Percentiles rank a stretch among this genome's conserved stretches.
These are phyloP conservation scores for Saccharomyces hybrid DNA, from an alignment of 1,139 yeast species.

Conservation along the genomic window DNA sequence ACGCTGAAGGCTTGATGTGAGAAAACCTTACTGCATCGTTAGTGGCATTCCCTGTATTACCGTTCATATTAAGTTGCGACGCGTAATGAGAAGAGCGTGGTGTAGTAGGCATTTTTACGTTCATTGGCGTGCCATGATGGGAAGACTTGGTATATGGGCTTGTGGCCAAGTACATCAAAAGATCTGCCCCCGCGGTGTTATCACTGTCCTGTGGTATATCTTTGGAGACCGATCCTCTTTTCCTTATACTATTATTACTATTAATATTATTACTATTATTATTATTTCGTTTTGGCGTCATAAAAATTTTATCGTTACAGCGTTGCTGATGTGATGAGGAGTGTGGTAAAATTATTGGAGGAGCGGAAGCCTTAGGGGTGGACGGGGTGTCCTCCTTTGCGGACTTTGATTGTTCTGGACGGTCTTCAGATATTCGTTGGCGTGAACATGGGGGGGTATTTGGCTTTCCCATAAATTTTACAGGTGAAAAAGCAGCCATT, in stretches of 20 bases:
- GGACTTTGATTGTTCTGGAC: background rate
- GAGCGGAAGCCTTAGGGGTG: constrained; percentile 3
- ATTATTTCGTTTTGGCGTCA: constrained; percentile 10
- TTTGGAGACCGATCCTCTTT: background rate
- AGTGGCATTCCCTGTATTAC: background rate
- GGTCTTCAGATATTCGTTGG: constrained; percentile 6
- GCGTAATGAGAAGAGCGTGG: constrained; percentile 17
- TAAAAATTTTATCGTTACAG: constrained; percentile 1
- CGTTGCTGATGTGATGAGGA: background rate
- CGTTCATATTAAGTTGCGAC: constrained; percentile 8
- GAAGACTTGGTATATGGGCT: constrained; percentile 27
- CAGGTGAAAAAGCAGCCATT: background rate
- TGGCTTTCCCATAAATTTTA: constrained; percentile 1
- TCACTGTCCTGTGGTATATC: constrained; percentile 2
- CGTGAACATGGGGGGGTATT: constrained; percentile 5
- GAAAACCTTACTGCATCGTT: constrained; percentile 27
- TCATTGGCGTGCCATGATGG: constrained; percentile 3
- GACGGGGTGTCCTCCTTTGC: constrained; percentile 1
- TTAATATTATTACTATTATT: constrained; percentile 2
- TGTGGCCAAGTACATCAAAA: constrained; percentile 32
- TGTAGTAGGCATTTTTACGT: constrained; percentile 19
- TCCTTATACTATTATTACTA: constrained; percentile 1
- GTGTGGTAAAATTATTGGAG: background rate
- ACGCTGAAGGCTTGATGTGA: constrained; percentile 24
- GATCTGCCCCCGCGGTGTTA: constrained; percentile 30